Percentiles rank a stretch among this genome's conserved stretches.
Conservation (phyloP, 306 rosid genomes). For the Pyrus communis region DNA sequence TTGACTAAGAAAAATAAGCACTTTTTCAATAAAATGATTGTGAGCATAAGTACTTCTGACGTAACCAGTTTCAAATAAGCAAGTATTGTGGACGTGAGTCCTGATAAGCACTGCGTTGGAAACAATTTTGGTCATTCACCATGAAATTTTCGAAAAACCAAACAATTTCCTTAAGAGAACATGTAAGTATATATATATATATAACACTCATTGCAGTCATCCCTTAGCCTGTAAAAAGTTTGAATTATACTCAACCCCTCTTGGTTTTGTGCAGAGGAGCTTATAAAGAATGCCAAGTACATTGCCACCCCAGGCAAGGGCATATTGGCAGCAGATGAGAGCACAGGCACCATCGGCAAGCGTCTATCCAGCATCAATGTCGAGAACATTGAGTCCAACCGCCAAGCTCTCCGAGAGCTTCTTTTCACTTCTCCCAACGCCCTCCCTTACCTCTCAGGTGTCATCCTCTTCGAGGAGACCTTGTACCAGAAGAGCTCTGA, state of each 20-base stretch:
- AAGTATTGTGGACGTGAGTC: not conserved
- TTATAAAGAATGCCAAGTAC: slow-evolving; percentile 76
- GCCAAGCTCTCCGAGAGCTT: slow-evolving; percentile 84
- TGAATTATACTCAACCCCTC: not conserved
- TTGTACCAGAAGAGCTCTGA: slow-evolving; percentile 64
- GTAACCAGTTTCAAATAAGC: not conserved
- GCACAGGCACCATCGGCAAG: slow-evolving; percentile 91
- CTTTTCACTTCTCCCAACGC: slow-evolving; percentile 82
- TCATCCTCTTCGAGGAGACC: slow-evolving; percentile 87
- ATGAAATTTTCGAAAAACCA: not conserved
- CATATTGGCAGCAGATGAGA: slow-evolving; percentile 87
- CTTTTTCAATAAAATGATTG: too few relatives aligned
- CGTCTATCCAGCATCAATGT: slow-evolving; percentile 76
- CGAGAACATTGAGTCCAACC: slow-evolving; percentile 75
- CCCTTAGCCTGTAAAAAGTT: not conserved
- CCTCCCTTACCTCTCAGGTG: slow-evolving; percentile 71
- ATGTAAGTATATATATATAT: not conserved
- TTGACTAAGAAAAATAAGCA: too few relatives aligned
- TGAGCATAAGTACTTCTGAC: not conserved
- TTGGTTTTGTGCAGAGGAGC: slow-evolving; percentile 47
- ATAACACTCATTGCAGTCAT: not conserved
- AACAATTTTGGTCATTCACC: not conserved
- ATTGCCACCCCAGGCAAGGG: slow-evolving; percentile 88
- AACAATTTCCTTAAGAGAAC: not conserved
- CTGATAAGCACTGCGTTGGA: not conserved